Evolutionary conservation across 371 early-diverging fungal genomes (phyloP).

Genomic region (Massospora cicadina): DNA sequence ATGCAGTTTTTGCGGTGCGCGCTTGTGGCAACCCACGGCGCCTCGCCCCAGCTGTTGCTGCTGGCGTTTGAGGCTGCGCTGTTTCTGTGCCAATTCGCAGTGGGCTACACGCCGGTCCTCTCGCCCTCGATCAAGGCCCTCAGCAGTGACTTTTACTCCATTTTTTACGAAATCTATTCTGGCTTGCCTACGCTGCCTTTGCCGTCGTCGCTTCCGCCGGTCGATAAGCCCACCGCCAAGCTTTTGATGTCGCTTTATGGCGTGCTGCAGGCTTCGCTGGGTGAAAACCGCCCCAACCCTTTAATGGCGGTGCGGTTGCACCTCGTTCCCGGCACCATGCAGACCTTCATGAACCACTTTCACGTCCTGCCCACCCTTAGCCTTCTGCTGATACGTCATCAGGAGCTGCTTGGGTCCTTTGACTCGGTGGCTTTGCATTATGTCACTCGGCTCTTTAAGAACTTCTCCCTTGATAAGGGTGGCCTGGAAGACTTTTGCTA

Average conservation of each 20-base stretch:
- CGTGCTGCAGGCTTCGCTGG: background rate
- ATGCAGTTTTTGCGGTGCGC: background rate
- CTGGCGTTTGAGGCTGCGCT: background rate
- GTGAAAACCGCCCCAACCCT: background rate
- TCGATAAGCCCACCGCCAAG: background rate
- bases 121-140: background rate
- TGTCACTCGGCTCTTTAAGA: background rate
- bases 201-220: background rate
- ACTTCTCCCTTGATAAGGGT: background rate
- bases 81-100: background rate
- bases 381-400: background rate
- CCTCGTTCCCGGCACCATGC: background rate
- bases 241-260: background rate
- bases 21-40: background rate
- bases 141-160: background rate
- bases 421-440: background rate
- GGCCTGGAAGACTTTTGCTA: background rate
- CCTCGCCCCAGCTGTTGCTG: background rate
- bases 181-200: background rate
- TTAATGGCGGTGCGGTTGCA: background rate
- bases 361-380: background rate
- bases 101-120: background rate
- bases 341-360: background rate
- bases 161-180: background rate
- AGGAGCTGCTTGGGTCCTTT: background rate